Evolutionary conservation across 2,329 filamentous ascomycete genomes (phyloP).

Genomic region (Verticillium nonalfalfae): DNA sequence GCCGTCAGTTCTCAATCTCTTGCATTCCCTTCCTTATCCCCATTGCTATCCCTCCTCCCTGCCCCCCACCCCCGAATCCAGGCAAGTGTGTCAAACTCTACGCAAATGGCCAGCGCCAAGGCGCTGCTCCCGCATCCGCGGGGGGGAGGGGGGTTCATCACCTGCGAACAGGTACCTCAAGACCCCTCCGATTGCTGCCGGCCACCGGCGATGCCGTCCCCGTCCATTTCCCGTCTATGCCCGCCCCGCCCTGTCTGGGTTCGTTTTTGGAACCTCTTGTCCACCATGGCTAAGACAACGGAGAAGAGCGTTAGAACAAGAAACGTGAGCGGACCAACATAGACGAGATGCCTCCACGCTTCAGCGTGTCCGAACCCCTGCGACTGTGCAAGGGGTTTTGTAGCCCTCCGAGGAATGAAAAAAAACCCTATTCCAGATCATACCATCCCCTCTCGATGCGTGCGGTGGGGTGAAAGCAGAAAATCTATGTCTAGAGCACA

Average conservation of each 20-base stretch:
- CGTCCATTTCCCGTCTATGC: neutral
- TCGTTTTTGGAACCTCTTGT: neutral
- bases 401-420: neutral
- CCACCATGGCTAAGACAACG: neutral
- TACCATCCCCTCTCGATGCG: neutral
- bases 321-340: neutral
- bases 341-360: neutral
- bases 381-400: neutral
- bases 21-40: neutral
- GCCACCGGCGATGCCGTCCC: neutral
- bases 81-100: neutral
- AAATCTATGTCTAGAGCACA: neutral
- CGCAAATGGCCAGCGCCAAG: neutral
- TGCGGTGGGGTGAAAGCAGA: neutral
- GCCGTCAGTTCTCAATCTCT: neutral
- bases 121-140: neutral
- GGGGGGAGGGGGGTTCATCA: neutral
- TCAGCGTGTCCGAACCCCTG: neutral
- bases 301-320: neutral
- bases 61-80: neutral
- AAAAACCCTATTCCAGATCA: neutral
- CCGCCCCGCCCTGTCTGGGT: neutral
- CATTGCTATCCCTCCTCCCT: neutral
- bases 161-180: neutral
- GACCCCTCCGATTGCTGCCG: neutral